Conservation (phyloP, 495 filamentous ascomycete genomes). For the Aspergillus mulundensis region DNA sequence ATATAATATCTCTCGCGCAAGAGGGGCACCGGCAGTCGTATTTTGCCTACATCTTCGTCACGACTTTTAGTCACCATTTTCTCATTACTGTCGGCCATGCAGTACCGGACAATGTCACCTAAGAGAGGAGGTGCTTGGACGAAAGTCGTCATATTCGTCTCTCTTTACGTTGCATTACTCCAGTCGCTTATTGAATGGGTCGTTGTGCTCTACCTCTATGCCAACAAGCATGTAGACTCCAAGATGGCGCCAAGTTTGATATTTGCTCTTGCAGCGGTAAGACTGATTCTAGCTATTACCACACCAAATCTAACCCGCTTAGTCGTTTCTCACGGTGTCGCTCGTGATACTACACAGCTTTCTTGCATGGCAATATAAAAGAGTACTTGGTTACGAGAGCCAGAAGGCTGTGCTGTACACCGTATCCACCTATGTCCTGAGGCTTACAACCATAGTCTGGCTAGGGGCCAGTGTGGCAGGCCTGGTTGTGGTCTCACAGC, state of each 20-base stretch:
- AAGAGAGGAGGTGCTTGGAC: constrained; percentile 38
- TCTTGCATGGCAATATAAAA: constrained; percentile 44
- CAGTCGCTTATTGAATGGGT: constrained; percentile 37
- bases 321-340: constrained; percentile 41
- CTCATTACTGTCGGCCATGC: constrained; percentile 18
- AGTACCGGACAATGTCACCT: constrained; percentile 18
- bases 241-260: constrained; percentile 44
- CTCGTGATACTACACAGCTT: constrained; percentile 40
- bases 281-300: constrained; percentile 1
- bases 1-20: not conserved
- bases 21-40: not conserved
- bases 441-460: constrained; percentile 37
- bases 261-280: constrained; percentile 35
- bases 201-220: constrained; percentile 39
- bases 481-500: constrained; percentile 39
- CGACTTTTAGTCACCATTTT: constrained; percentile 6
- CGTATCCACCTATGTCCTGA: constrained; percentile 37
- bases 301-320: constrained; percentile 4
- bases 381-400: constrained; percentile 31
- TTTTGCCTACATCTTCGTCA: constrained; percentile 5
- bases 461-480: constrained; percentile 40
- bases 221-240: constrained; percentile 32
- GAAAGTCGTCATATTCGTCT: constrained; percentile 38
- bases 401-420: constrained; percentile 35
- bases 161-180: constrained; percentile 38